Evolutionary conservation across 2,329 filamentous ascomycete genomes (phyloP).

Genomic region (Cryphonectria carpinicola): DNA sequence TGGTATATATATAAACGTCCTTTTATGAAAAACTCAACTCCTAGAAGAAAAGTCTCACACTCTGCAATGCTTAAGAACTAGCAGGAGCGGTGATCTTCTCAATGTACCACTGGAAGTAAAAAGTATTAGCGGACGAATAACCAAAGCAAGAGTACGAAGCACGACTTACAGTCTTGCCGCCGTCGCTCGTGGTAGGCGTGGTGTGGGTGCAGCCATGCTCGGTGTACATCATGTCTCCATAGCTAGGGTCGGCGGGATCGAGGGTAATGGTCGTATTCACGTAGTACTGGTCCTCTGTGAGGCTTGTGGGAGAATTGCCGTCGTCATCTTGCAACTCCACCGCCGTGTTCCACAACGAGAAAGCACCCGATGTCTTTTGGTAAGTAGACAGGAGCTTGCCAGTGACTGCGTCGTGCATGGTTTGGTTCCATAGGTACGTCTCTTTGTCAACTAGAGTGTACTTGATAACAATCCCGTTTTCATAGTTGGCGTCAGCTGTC

Average conservation of each 20-base stretch:
- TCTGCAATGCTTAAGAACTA: neutral
- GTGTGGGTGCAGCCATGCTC: constrained; percentile 12
- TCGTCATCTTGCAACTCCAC: constrained; percentile 24
- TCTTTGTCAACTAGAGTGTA: constrained; percentile 34
- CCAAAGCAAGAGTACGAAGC: neutral
- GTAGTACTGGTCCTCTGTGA: constrained; percentile 26
- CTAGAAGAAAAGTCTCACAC: too few species aligned
- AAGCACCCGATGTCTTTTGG: constrained; percentile 33
- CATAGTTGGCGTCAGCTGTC: constrained; percentile 31
- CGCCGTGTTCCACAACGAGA: constrained; percentile 33
- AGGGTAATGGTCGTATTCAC: constrained; percentile 28
- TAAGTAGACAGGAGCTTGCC: constrained; percentile 31
- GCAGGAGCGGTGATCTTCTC: constrained; percentile 27
- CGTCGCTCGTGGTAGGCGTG: constrained; percentile 12
- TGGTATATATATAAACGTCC: neutral
- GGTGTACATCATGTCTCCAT: constrained; percentile 13
- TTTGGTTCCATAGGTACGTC: constrained; percentile 34
- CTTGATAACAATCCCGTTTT: constrained; percentile 34
- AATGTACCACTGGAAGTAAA: constrained; percentile 20
- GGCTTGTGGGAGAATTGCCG: constrained; percentile 23
- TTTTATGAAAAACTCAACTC: neutral
- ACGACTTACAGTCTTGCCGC: constrained; percentile 25
- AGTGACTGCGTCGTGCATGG: constrained; percentile 31
- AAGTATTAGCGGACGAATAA: neutral
- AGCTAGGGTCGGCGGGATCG: constrained; percentile 18